phyloP scores from a whole-genome alignment of 208 protist genomes.

The Novymonas esmeraldas region DNA sequence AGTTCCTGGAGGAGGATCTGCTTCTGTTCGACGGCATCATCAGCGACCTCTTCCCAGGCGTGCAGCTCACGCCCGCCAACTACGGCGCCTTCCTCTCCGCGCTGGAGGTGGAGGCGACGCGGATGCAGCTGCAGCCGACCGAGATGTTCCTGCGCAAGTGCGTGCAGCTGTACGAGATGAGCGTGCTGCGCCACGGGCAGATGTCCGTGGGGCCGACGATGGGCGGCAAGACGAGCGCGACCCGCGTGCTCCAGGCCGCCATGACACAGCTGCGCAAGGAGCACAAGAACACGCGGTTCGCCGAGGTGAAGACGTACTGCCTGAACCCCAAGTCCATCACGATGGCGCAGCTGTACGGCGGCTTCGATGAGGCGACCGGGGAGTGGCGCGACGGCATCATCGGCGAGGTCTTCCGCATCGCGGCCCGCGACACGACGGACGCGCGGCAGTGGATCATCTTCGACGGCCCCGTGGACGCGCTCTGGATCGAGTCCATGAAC shows the following conservation, averaged over 20 bases:
- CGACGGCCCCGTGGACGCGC: slow-evolving; percentile 96
- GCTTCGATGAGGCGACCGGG: slow-evolving; percentile 95
- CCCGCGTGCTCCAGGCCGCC: slow-evolving; percentile 79
- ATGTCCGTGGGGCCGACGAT: slow-evolving; percentile 98
- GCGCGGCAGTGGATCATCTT: slow-evolving; percentile 97
- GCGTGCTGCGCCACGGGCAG: slow-evolving; percentile 97
- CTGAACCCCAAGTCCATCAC: slow-evolving; percentile 98
- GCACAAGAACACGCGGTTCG: slow-evolving; percentile 73
- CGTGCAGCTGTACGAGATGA: slow-evolving; percentile 98
- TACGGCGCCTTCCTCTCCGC: slow-evolving; percentile 91
- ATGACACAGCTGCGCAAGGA: slow-evolving; percentile 86
- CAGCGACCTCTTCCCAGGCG: slow-evolving; percentile 97
- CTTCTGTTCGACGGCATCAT: slow-evolving; percentile 97
- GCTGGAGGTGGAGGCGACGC: slow-evolving; percentile 67
- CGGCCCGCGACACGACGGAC: slow-evolving; percentile 83
- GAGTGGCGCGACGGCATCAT: slow-evolving; percentile 98
- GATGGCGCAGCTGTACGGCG: slow-evolving; percentile 97
- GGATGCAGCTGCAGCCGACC: slow-evolving; percentile 93
- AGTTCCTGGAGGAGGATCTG: slow-evolving; percentile 95
- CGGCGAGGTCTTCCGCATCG: slow-evolving; percentile 92
- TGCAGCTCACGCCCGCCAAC: slow-evolving; percentile 87
- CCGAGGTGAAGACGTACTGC: slow-evolving; percentile 85
- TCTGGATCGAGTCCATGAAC: slow-evolving; percentile 97
- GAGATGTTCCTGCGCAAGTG: slow-evolving; percentile 96
- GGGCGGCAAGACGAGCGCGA: slow-evolving; percentile 94